Evolutionary conservation across 495 filamentous ascomycete genomes (phyloP), one percentile per base, ranked within the genome.

Genomic region (Aspergillus cavernicola): DNA sequence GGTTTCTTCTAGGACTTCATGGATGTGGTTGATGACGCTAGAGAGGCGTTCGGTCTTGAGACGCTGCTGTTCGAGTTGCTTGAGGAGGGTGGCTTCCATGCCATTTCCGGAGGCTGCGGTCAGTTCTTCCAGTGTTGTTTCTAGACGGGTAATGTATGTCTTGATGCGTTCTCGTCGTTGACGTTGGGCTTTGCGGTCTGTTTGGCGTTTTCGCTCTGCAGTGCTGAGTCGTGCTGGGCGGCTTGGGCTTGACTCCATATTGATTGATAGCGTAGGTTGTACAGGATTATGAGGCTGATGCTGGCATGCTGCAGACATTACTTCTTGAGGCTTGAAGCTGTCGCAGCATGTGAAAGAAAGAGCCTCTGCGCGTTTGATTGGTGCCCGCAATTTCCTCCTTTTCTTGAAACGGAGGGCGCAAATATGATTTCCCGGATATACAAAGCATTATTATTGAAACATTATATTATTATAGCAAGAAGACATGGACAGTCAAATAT

Each of bases 151-250:
- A 37, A 49, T 55, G 24, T 55, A 41, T 4, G 52, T 32, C 36
- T 55, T 55, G 43, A 55, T 55, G 23, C 52, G 52, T 32, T 55
- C 52, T 15, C 52, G 52, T 32, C 52, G 43, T 24, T 55, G 42
- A 6, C 52, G 41, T 28, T 55, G 52, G 24, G 52, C 52, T 35
- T 47, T 47, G 42, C 52, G 52, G 36, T 55, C 52, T n/a, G 52
- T 55, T 16, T 49, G 33, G 6, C 52, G 52, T 41, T 55, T 55
- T 10, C 52, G 52, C 9, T 55, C 52, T 18, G 35, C 49, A 12
- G 49, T 43, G 38, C 10, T 52, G 26, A 52, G 49, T 2, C 49
- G 49, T 4, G 49, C 49, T 23, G 37, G 39, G 10, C 49, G 37
- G 7, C 5, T 37, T 11, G 49, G 36, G 38, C 38, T 52, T 8